Conservation (phyloP, 2,329 filamentous ascomycete genomes). For the Fusarium irregulare region DNA sequence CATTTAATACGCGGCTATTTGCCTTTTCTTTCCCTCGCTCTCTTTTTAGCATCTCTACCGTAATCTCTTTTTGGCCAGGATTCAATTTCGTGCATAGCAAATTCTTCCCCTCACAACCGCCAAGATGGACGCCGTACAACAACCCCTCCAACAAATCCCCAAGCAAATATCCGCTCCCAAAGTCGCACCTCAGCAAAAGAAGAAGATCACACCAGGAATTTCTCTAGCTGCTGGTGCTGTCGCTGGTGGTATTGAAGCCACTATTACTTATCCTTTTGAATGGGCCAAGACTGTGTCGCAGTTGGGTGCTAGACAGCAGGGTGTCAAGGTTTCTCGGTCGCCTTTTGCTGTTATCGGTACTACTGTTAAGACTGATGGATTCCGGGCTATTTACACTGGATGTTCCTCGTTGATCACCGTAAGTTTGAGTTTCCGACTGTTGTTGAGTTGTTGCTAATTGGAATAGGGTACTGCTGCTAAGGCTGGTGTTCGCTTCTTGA, state of each 20-base stretch:
- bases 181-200: neutral
- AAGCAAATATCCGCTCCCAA: neutral
- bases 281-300: conserved; percentile 75
- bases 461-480: conserved; percentile 67
- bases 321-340: conserved; percentile 55
- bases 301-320: conserved; percentile 50
- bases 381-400: conserved; percentile 70
- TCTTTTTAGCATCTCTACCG: neutral
- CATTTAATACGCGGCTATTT: neutral
- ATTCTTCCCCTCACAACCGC: neutral
- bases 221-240: conserved; percentile 63
- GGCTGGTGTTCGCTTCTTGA: conserved; percentile 73
- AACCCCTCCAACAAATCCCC: neutral
- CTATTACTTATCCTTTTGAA: conserved; percentile 71
- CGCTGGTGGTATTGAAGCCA: conserved; percentile 65
- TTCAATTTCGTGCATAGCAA: neutral
- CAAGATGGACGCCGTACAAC: conserved; percentile 20
- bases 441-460: rapidly evolving
- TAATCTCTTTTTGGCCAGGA: neutral
- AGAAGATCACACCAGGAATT: conserved; percentile 52
- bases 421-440: neutral
- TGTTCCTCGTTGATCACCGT: conserved; percentile 68
- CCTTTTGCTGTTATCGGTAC: conserved; percentile 67
- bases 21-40: neutral
- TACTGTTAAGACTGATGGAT: conserved; percentile 66